Conservation (phyloP, 2,329 filamentous ascomycete species). For the Ceratocystis alfenasii region DNA sequence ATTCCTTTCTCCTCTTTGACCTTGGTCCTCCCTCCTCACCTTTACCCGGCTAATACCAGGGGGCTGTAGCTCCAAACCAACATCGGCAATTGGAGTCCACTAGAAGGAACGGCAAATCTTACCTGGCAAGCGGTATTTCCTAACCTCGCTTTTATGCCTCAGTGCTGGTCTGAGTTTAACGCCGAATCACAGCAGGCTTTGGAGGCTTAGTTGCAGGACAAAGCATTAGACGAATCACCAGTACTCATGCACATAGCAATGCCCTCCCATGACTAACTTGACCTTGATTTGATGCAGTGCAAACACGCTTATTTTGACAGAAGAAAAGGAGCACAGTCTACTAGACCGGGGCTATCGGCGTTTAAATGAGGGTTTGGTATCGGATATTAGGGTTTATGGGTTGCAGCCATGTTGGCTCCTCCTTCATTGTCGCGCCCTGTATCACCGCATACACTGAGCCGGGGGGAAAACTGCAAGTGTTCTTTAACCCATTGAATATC, state of each 20-base stretch:
- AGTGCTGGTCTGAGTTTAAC: too few relatives aligned
- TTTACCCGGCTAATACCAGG: background rate
- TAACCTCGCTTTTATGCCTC: background rate
- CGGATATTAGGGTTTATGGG: background rate
- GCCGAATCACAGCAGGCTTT: too few relatives aligned
- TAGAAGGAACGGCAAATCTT: background rate
- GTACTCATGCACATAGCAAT: background rate
- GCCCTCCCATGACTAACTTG: too few relatives aligned
- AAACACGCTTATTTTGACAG: slow-evolving; percentile 1
- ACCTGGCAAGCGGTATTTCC: background rate
- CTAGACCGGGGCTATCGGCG: background rate
- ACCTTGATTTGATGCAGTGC: background rate
- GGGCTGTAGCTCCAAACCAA: background rate
- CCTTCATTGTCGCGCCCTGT: background rate
- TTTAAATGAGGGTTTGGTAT: background rate
- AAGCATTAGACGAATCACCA: too few relatives aligned
- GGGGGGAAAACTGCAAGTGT: background rate
- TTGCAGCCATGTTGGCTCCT: background rate
- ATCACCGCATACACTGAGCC: background rate
- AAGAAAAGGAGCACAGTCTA: too few relatives aligned
- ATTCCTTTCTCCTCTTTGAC: background rate
- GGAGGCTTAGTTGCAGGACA: too few relatives aligned
- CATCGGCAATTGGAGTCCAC: background rate
- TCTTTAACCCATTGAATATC: background rate
- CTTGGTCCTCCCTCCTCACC: too few relatives aligned